These are phyloP conservation scores for Musa itinerans DNA, from an alignment of 176 grass and related monocot species.

Conservation along the genomic window DNA sequence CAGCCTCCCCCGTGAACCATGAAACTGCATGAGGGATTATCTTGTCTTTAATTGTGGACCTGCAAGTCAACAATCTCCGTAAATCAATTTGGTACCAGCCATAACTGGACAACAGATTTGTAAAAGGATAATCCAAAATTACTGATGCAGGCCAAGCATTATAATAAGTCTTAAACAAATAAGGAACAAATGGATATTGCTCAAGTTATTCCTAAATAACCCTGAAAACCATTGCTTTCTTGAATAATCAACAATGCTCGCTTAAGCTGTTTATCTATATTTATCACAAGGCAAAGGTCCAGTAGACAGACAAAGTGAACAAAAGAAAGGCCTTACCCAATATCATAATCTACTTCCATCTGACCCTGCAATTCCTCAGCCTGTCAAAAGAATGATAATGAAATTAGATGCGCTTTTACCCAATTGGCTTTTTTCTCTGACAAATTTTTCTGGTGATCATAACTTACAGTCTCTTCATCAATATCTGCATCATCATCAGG, in stretches of 20 bases:
- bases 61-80: neutral
- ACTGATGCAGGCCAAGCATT: no score
- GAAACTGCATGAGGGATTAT: slow-evolving; percentile 19
- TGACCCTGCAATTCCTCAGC: slow-evolving; percentile 16
- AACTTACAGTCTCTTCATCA: slow-evolving; percentile 16
- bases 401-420: neutral
- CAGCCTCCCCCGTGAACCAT: slow-evolving; percentile 17
- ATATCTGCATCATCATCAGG: slow-evolving; percentile 8
- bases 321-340: slow-evolving; percentile 3
- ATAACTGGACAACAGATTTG: neutral
- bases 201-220: neutral
- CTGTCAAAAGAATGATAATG: neutral
- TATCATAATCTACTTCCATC: slow-evolving; percentile 18
- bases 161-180: no score
- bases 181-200: no score
- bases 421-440: neutral
- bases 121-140: no score
- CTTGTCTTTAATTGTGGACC: slow-evolving; percentile 14
- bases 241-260: no score
- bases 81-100: neutral
- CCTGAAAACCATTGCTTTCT: neutral
- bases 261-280: no score
- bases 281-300: no score
- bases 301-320: neutral
- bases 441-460: neutral